Evolutionary conservation across 495 filamentous ascomycete species (phyloP).

Genomic region (Acidomyces sp.): DNA sequence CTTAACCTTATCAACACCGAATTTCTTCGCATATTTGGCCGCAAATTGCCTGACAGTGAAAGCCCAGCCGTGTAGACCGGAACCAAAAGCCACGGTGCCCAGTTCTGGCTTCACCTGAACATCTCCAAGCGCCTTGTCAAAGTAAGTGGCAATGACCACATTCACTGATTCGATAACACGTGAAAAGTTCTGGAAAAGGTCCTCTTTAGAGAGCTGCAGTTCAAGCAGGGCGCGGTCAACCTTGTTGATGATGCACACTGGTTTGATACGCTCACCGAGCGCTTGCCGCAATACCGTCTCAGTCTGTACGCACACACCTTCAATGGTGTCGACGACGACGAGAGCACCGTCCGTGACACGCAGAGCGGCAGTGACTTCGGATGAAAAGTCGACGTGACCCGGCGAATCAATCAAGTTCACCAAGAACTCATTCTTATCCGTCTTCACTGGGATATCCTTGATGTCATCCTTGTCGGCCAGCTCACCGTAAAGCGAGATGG

Average conservation of each 20-base stretch:
- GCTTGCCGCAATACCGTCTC: conserved; percentile 99
- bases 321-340: conserved; percentile 98
- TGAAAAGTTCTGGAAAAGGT: conserved; percentile 98
- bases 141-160: conserved; percentile 98
- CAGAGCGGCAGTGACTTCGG: conserved; percentile 97
- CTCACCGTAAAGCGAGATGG: conserved; percentile 92
- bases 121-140: conserved; percentile 92
- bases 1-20: conserved; percentile 97
- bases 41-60: conserved; percentile 99
- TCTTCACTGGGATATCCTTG: conserved; percentile 86
- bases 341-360: conserved; percentile 99
- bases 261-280: conserved; percentile 99
- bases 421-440: conserved; percentile 88
- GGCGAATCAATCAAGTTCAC: conserved; percentile 99
- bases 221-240: conserved; percentile 98
- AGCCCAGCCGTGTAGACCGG: conserved; percentile 98
- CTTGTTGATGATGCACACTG: conserved; percentile 99
- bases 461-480: conserved; percentile 72
- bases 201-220: conserved; percentile 95
- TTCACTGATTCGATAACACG: conserved; percentile 99
- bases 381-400: conserved; percentile 99
- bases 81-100: conserved; percentile 97
- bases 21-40: conserved; percentile 95
- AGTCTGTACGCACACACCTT: conserved; percentile 99
- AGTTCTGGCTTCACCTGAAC: conserved; percentile 93